Evolutionary conservation across 2,329 filamentous ascomycete species (phyloP).

Genomic region (Ilyonectria sp.): DNA sequence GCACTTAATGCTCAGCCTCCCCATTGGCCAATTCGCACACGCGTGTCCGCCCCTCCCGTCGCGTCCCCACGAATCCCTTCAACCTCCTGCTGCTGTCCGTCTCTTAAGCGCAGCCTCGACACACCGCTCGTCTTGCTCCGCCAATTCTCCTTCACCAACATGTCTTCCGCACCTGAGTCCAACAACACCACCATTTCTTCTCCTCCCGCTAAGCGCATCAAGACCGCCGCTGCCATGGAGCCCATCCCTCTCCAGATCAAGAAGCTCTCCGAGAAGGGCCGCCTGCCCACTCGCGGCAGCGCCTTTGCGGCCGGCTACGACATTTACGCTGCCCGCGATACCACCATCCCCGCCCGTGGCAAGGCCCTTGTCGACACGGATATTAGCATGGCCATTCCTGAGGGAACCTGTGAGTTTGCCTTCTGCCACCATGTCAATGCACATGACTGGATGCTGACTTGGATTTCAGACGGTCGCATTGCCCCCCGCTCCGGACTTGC

Average conservation of each 20-base stretch:
- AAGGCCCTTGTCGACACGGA: conserved; percentile 92
- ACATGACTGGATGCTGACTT: conserved; percentile 3
- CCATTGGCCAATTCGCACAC: conserved; percentile 50
- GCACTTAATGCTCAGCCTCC: conserved; percentile 36
- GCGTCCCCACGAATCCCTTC: conserved; percentile 46
- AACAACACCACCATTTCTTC: conserved; percentile 72
- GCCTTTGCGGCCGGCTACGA: conserved; percentile 95
- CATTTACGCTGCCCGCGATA: conserved; percentile 84
- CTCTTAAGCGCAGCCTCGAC: not conserved
- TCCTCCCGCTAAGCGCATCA: conserved; percentile 85
- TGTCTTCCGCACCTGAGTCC: conserved; percentile 48
- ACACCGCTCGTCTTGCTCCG: not conserved
- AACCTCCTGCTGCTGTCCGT: conserved; percentile 39
- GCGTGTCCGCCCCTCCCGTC: conserved; percentile 48
- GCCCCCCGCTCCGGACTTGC: conserved; percentile 94
- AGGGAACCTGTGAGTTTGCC: conserved; percentile 83
- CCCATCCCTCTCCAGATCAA: conserved; percentile 81
- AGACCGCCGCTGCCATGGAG: conserved; percentile 67
- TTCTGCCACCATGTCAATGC: not conserved
- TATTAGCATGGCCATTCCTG: conserved; percentile 90
- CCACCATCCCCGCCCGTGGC: conserved; percentile 83
- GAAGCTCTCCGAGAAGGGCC: conserved; percentile 86
- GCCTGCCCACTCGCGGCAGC: conserved; percentile 88
- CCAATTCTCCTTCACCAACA: conserved; percentile 25
- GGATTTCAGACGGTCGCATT: conserved; percentile 81